phyloP scores from a whole-genome alignment of 306 rosid species.

The Chamaecrista fasciculata region DNA sequence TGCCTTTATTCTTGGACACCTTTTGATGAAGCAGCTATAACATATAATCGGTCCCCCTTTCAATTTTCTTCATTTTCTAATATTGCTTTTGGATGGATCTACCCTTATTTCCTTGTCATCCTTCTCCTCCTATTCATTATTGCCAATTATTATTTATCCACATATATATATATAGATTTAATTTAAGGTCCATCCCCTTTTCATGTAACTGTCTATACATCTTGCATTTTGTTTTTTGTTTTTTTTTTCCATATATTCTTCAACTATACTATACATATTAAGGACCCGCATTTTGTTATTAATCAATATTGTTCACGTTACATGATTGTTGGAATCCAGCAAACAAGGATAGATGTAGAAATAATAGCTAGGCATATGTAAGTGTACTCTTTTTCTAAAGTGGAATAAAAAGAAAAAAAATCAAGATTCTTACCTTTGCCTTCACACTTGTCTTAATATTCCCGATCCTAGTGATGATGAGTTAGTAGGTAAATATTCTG shows the following conservation, averaged over 20 bases:
- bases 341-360: conserved; percentile 9
- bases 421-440: conserved; percentile 7
- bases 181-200: conserved; percentile 25
- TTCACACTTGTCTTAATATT: conserved; percentile 1
- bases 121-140: conserved; percentile 42
- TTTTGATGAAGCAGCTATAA: conserved; percentile 33
- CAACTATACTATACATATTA: too few species aligned
- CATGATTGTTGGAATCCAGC: conserved; percentile 29
- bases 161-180: too few species aligned
- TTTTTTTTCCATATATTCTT: too few species aligned
- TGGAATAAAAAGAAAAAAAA: background rate
- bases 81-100: too few species aligned
- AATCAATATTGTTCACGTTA: background rate
- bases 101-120: conserved; percentile 40
- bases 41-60: conserved; percentile 13
- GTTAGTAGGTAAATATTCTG: conserved; percentile 3
- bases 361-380: background rate
- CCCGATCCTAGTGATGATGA: conserved; percentile 14
- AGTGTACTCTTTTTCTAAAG: background rate
- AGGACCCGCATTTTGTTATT: conserved; percentile 9
- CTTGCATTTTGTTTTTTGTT: conserved; percentile 11
- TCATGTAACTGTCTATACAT: conserved; percentile 31
- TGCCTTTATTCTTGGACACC: conserved; percentile 25
- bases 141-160: conserved; percentile 52
- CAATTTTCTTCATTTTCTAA: conserved; percentile 20